Base-by-base conservation (phyloP, 192 early-diverging fungal genomes). In the Coemansia sp. region DNA sequence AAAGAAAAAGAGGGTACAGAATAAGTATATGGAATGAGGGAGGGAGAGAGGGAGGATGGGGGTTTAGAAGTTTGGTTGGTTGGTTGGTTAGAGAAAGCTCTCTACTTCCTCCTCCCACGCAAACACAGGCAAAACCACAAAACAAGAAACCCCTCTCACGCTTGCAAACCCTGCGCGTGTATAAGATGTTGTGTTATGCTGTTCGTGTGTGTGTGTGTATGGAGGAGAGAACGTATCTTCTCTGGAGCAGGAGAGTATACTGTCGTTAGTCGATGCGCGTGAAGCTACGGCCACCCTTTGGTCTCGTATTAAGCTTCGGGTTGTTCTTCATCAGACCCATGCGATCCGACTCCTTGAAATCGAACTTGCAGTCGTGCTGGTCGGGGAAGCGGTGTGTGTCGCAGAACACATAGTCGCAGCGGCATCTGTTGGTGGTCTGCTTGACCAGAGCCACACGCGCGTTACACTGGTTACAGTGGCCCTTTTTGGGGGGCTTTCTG, bases 301-400 rank as follows among this genome's bases (percentile, higher is more conserved):
- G 91, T 52, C 85, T 86, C 30, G 88, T 86, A 76, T 91, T 89
- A 66, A 91, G 73, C 71, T 88, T 89, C 24, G 90, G 92, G 64
- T 93, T 93, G 57, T 85, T 88, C 74, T 89, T 91, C 53, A 87
- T 85, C 53, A 93, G 73, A 51, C 86, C 78, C 30, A 88, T 87
- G 77, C 89, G 87, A 72, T 88, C 92, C 74, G 86, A 76, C 41
- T 86, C 82, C 67, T 87, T 88, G 84, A 88, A 88, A 82, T 93
- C 90, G 84, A 93, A 89, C 71, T 90, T 89, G 76, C 92, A 93
- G 61, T 90, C 84, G 70, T 93, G 92, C 61, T 88, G 85, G 67
- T 90, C 84, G 9, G 89, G 86, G 46, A 83, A 86, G 69, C 87
- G 88, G 78, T 93, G 92, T 20, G 84, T 71, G 55, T 92, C 90